A percentile compares a stretch with the other conserved stretches of the same genome.
Evolutionary conservation across 1,284 basidiomycete genomes (phyloP).

Genomic region (Fistulinella cinereoalba): DNA sequence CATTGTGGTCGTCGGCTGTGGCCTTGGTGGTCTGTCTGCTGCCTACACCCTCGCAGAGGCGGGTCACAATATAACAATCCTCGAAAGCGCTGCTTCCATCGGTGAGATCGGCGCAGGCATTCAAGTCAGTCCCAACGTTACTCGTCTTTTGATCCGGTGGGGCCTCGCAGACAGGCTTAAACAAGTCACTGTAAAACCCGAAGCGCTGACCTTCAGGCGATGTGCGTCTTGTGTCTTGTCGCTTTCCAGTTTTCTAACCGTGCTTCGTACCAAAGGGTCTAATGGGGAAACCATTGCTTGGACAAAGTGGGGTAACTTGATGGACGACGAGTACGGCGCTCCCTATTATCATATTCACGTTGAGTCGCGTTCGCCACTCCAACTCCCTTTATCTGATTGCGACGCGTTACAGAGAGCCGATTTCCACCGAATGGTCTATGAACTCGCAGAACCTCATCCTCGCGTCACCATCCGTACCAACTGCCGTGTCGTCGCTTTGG

Average conservation of each 20-base stretch:
- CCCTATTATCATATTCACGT: slow-evolving; percentile 57
- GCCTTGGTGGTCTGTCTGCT: slow-evolving; percentile 49
- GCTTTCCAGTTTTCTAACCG: not conserved
- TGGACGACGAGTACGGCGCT: slow-evolving; percentile 43
- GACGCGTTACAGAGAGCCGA: slow-evolving; percentile 44
- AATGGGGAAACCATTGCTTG: slow-evolving; percentile 46
- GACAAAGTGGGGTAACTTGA: slow-evolving; percentile 41
- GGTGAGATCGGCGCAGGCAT: slow-evolving; percentile 51
- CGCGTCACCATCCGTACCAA: slow-evolving; percentile 42
- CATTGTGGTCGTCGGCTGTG: slow-evolving; percentile 50
- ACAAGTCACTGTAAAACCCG: slow-evolving; percentile 42
- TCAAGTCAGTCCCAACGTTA: slow-evolving; percentile 48
- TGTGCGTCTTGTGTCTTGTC: slow-evolving; percentile 35
- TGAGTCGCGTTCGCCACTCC: not conserved
- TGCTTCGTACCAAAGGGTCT: slow-evolving; percentile 27
- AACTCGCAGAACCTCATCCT: slow-evolving; percentile 41
- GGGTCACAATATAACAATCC: slow-evolving; percentile 49
- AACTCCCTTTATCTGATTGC: not conserved
- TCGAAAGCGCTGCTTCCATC: slow-evolving; percentile 39
- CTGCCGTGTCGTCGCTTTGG: slow-evolving; percentile 40
- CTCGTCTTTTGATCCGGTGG: slow-evolving; percentile 50
- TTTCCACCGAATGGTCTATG: slow-evolving; percentile 44
- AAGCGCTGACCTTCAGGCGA: slow-evolving; percentile 43
- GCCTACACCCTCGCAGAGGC: slow-evolving; percentile 46
- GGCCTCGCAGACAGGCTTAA: slow-evolving; percentile 45